phyloP scores from a whole-genome alignment of 129 eudicot genomes.

The Cynara cardunculus region DNA sequence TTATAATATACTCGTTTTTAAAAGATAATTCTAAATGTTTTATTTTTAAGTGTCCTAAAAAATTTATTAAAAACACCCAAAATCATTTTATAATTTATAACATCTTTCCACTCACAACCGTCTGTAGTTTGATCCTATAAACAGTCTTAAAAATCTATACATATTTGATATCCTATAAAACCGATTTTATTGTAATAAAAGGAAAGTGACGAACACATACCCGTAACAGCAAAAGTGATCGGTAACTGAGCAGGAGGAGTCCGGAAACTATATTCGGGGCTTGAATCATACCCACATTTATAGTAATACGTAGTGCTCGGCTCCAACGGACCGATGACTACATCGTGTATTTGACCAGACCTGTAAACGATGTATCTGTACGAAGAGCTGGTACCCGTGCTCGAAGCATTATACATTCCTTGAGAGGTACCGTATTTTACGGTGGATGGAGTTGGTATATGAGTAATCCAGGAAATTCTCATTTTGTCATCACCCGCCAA shows the following conservation, averaged over 20 bases:
- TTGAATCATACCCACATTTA: conserved; percentile 42
- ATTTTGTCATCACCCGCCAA: conserved; percentile 47
- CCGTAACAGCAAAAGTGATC: conserved; percentile 48
- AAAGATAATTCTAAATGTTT: too few relatives aligned
- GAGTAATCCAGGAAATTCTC: conserved; percentile 73
- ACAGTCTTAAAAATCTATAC: too few relatives aligned
- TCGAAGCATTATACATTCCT: conserved; percentile 21
- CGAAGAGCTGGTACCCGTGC: conserved; percentile 38
- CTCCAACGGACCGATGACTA: conserved; percentile 58
- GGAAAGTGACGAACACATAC: conserved; percentile 17
- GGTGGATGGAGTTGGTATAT: conserved; percentile 33
- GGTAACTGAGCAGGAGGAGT: conserved; percentile 76
- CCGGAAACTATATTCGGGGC: conserved; percentile 48
- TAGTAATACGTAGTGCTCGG: conserved; percentile 57
- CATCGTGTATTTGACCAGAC: conserved; percentile 62
- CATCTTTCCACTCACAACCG: too few relatives aligned
- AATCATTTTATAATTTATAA: too few relatives aligned
- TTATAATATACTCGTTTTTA: too few relatives aligned
- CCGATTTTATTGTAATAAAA: too few relatives aligned
- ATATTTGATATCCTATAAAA: too few relatives aligned
- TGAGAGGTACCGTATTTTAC: conserved; percentile 53
- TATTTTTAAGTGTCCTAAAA: too few relatives aligned
- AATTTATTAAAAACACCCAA: too few relatives aligned
- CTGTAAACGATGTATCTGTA: conserved; percentile 39
- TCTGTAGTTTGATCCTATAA: too few relatives aligned